Evolutionary conservation across 108 stramenopile species (phyloP), one percentile per base, ranked within the genome.

Genomic region (Conticribra guillardii): DNA sequence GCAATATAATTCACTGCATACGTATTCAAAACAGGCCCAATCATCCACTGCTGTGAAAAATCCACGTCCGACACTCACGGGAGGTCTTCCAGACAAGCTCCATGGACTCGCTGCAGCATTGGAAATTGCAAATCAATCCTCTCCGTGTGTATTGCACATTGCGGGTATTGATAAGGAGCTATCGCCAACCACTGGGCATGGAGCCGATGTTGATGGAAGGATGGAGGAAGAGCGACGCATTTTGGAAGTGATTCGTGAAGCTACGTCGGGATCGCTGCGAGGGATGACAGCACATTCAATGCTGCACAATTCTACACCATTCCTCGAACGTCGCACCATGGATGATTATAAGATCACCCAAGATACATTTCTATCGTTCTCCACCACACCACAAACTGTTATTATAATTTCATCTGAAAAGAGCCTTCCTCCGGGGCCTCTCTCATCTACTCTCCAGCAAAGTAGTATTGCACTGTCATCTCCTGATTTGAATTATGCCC

Each of bases 91-190:
- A 8, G 90, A 95, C 54, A 86, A 95, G 64, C 47, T 92, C 18
- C 52, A 70, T 21, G 91, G 93, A 21, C 69, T 89, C 18, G 55
- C 85, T 4, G 76, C 79, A 46, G 85, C 89, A 29, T 64, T 92
- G 30, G 80, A 86, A 18, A 52, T 85, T 57, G 90, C 85, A 51
- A 50, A 46, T 27, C 44, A 22, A 31, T 77, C 37, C 60, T 82
- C 54, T 34, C 93, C 93, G 7, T 89, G 88, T 70, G 73, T 95
- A 0, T 67, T 95, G 55, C 87, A 87, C 65, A 53, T 95, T 34
- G 50, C 44, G 19, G 77, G 79, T 57, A 59, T 92, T 22, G 90
- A 92, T 66, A 31, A 59, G 17, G 90, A 95, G 64, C 59, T 92
- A 3, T 58, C 82, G 7, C 52, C 72, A 9, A 79, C 81, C n/a